Evolutionary conservation across 495 filamentous ascomycete genomes (phyloP), one percentile per base, ranked within the genome.

Genomic region (Penicillium robsamsonii): DNA sequence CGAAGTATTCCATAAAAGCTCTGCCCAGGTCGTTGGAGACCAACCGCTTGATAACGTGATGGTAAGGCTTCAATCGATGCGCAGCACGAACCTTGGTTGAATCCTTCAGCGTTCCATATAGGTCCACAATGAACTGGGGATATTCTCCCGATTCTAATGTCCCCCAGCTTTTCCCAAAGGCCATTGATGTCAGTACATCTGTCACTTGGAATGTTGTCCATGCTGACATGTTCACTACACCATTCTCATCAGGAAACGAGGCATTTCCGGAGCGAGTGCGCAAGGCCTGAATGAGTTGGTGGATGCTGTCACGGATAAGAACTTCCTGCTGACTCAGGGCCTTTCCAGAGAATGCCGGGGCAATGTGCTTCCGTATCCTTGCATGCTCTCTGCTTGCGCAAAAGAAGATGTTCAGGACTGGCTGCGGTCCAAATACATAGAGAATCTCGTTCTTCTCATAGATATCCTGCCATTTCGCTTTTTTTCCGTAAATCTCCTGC

Each of bases 151-250:
- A 20, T 45, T 55, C 29, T 2, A 60, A 22, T 30, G 42, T 52
- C 4, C 57, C 60, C 5, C 58, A 37, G 0, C 54, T 40, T 24
- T 60, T 59, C 2, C 58, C 58, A 47, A 64, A 64, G 2, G 58
- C 46, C n/a, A 64, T 40, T 5, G 45, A 50, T 22, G 48, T 55
- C 42, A 53, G 29, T 24, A 60, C 56, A 18, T 64, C 61, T n/a
- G 52, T 58, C 2, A 52, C 38, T 13, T 55, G 25, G 54, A 64
- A 64, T 42, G 55, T 64, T 13, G 54, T 33, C 58, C 61, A 64
- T 30, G 60, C 46, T 1, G 46, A 50, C 15, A 63, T 43, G 25
- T 63, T 54, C 25, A 58, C 46, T 41, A 50, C 17, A 25, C 46
- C 57, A 11, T 43, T 27, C 3, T 33, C 35, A 20, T 55, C 41